These are phyloP conservation scores for Suhomyces coccinellae DNA, from an alignment of 1,139 yeast genomes.

Conservation along the genomic window DNA sequence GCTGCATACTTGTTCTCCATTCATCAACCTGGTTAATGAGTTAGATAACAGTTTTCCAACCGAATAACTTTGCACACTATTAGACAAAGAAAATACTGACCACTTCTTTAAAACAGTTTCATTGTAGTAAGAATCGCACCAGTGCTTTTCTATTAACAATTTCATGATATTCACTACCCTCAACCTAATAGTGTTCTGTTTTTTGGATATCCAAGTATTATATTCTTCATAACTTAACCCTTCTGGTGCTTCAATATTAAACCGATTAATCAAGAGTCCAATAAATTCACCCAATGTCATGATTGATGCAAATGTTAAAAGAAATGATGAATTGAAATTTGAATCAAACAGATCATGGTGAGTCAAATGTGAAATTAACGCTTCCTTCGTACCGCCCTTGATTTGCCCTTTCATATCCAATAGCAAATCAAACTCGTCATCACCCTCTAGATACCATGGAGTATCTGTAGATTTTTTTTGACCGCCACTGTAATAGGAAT, in stretches of 20 bases:
- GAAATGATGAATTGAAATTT: conserved; percentile 66
- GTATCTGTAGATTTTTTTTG: conserved; percentile 39
- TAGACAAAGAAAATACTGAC: conserved; percentile 55
- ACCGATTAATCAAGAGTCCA: conserved; percentile 61
- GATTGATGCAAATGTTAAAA: conserved; percentile 76
- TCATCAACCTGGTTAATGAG: conserved; percentile 28
- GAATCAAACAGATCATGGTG: conserved; percentile 73
- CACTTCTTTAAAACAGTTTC: conserved; percentile 51
- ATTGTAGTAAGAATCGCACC: conserved; percentile 68
- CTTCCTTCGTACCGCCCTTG: conserved; percentile 84
- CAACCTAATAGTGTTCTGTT: conserved; percentile 64
- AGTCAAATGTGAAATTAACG: conserved; percentile 79
- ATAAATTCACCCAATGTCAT: conserved; percentile 68
- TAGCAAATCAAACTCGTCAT: conserved; percentile 69
- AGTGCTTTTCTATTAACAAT: conserved; percentile 68
- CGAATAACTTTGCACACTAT: conserved; percentile 46
- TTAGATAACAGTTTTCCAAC: conserved; percentile 31
- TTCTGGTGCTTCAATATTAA: conserved; percentile 79
- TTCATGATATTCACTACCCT: conserved; percentile 74
- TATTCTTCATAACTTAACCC: conserved; percentile 85
- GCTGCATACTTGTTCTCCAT: conserved; percentile 34
- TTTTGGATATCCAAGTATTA: conserved; percentile 74
- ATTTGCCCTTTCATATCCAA: conserved; percentile 73
- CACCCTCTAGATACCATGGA: conserved; percentile 85
- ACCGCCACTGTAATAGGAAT: conserved; percentile 39